Evolutionary conservation across 2,329 filamentous ascomycete species (phyloP).

Genomic region (Aspergillus novofumigatus): DNA sequence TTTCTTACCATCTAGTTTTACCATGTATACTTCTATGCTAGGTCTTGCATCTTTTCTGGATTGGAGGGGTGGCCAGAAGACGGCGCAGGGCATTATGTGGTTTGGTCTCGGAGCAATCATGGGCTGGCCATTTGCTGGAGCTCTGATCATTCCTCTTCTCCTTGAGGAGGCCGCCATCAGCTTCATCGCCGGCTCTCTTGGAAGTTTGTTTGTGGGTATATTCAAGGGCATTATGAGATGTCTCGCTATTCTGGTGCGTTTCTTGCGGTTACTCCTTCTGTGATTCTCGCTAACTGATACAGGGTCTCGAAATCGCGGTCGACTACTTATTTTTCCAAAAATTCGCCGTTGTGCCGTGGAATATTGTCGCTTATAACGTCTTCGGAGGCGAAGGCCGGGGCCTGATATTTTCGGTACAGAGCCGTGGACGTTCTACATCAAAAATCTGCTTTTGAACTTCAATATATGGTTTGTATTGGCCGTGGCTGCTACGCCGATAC

Average conservation of each 20-base stretch:
- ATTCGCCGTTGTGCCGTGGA: conserved; percentile 73
- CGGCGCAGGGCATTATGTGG: conserved; percentile 80
- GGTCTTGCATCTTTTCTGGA: conserved; percentile 88
- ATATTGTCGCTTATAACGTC: conserved; percentile 94
- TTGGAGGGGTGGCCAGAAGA: conserved; percentile 74
- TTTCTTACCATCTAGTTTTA: conserved; percentile 89
- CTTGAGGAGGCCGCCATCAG: conserved; percentile 66
- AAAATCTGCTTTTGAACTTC: conserved; percentile 89
- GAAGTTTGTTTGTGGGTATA: conserved; percentile 58
- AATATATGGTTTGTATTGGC: conserved; percentile 90
- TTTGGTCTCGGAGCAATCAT: conserved; percentile 80
- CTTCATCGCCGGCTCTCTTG: conserved; percentile 52
- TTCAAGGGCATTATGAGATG: conserved; percentile 64
- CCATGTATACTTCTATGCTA: conserved; percentile 90
- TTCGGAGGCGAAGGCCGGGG: conserved; percentile 70
- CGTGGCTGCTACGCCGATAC: conserved; percentile 67
- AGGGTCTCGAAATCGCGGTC: conserved; percentile 66
- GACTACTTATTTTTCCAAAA: conserved; percentile 86
- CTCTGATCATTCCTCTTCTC: conserved; percentile 75
- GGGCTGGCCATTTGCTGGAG: conserved; percentile 91
- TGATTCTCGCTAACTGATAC: conserved; percentile 21
- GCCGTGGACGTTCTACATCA: conserved; percentile 94
- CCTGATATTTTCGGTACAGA: conserved; percentile 94
- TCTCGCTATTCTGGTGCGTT: conserved; percentile 63
- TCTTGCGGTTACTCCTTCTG: background rate